phyloP scores from a whole-genome alignment of 257 asterid species.

The Fraxinus excelsior region DNA sequence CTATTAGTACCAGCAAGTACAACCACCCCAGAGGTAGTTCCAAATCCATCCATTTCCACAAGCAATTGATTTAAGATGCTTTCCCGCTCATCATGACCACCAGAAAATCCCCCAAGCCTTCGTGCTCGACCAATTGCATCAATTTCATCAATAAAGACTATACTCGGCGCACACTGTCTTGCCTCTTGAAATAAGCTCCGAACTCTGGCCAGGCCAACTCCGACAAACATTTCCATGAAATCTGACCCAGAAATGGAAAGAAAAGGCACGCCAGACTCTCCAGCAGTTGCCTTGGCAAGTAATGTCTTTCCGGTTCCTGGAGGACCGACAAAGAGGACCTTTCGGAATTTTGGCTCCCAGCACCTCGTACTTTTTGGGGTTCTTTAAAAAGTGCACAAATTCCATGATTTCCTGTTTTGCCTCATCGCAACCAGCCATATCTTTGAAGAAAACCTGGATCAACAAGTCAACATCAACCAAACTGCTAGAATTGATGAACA shows the following conservation, averaged over 20 bases:
- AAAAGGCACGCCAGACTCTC: slow-evolving; percentile 89
- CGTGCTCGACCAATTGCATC: slow-evolving; percentile 90
- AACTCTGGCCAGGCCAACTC: slow-evolving; percentile 88
- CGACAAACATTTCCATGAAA: slow-evolving; percentile 87
- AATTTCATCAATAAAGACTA: slow-evolving; percentile 85
- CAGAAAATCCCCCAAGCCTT: slow-evolving; percentile 66
- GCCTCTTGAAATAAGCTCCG: slow-evolving; percentile 88
- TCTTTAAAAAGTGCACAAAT: slow-evolving; percentile 86
- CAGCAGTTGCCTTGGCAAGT: slow-evolving; percentile 93
- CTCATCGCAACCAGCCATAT: slow-evolving; percentile 96
- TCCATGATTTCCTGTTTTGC: slow-evolving; percentile 97
- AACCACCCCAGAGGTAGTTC: slow-evolving; percentile 82
- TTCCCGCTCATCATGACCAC: slow-evolving; percentile 74
- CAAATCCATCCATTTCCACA: slow-evolving; percentile 96
- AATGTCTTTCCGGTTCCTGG: slow-evolving; percentile 99
- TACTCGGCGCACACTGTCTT: slow-evolving; percentile 84
- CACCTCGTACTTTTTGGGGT: slow-evolving; percentile 80
- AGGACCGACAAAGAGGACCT: slow-evolving; percentile 95
- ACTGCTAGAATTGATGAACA: not conserved
- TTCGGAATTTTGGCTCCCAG: slow-evolving; percentile 88
- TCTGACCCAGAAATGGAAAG: slow-evolving; percentile 87
- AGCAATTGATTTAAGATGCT: slow-evolving; percentile 87
- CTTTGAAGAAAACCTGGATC: slow-evolving; percentile 71
- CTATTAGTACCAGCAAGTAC: slow-evolving; percentile 94
- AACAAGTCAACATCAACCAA: not conserved